Base-by-base conservation (phyloP, 1,139 yeast species). In the Entelexis sorbosivorans region DNA sequence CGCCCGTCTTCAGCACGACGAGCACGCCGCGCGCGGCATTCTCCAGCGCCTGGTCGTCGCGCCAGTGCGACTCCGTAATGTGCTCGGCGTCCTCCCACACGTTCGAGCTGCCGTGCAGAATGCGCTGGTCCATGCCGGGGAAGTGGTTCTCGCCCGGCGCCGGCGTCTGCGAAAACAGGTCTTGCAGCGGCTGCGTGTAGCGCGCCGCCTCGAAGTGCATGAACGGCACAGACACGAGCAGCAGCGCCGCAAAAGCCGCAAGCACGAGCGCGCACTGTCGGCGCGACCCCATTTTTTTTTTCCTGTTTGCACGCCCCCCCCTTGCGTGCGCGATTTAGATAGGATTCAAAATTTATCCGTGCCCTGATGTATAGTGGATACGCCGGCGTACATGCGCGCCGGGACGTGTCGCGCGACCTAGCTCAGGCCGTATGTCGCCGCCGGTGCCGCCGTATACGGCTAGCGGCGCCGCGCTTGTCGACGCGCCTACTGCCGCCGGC, bases 1-100 rank as follows among this genome's bases (percentile, higher is more conserved):
- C 61, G 14, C 71, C 70, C 6, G 69, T 64, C 49, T 68, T 68
- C 51, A 68, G 56, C 65, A 67, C 66, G 17, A 66, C 49, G 50
- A 63, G 66, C n/a, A 42, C 36, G 20, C 31, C 29, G 19, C 16
- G 45, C 10, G 45, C 36, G 13, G 36, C 36, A 4, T 19, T 11
- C n/a, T 31, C 4, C 20, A 42, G 28, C 7, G 32, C 45, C 19
- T 42, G 24, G 28, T 32, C 19, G 29, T 31, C 29, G 29, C 32
- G 28, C 29, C 29, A 20, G 20, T 13, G 19, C 28, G 40, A 10
- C 14, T 13, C 7, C 16, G 26, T 10, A 13, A 31, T 20, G n/a
- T 42, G 45, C 19, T 31, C 29, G 8, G 17, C 29, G 36, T 31
- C 45, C 20, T 42, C 45, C 45, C 45, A 42, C 9, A 42, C 45